Evolutionary conservation across 1,284 basidiomycete genomes (phyloP).

Genomic region (Fomes fomentarius): DNA sequence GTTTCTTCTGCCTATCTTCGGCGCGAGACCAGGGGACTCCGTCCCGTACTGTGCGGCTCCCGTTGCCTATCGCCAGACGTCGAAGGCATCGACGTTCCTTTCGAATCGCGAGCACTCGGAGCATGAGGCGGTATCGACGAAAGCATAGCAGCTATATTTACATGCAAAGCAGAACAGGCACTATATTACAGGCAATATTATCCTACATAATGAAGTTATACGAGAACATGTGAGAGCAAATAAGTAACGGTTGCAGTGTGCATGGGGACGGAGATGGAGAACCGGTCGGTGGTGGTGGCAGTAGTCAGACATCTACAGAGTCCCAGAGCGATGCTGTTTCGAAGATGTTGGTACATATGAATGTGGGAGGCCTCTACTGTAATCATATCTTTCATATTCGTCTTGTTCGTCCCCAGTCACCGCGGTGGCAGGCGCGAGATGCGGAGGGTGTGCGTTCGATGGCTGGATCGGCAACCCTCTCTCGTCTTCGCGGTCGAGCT

Average conservation of each 20-base stretch:
- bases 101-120: background rate
- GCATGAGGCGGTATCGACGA: background rate
- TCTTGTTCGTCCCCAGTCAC: constrained; percentile 9
- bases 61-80: background rate
- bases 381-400: constrained; percentile 12
- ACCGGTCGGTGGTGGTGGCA: constrained; percentile 6
- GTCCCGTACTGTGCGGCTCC: constrained; percentile 4
- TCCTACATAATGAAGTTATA: constrained; percentile 31
- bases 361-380: constrained; percentile 23
- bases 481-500: background rate
- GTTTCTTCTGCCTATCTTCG: constrained; percentile 26
- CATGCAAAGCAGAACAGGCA: constrained; percentile 20
- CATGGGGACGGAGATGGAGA: constrained; percentile 16
- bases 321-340: constrained; percentile 23
- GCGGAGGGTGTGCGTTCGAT: no score
- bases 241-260: constrained; percentile 27
- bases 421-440: background rate
- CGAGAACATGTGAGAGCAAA: constrained; percentile 30
- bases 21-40: constrained; percentile 11
- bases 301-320: constrained; percentile 24
- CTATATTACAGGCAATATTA: constrained; percentile 33
- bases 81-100: no score
- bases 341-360: constrained; percentile 26
- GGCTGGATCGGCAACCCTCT: background rate
- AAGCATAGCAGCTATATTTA: constrained; percentile 23